Evolutionary conservation across 2,329 filamentous ascomycete species (phyloP), one percentile per base, ranked within the genome.

Genomic region (Clonostachys rhizophaga): DNA sequence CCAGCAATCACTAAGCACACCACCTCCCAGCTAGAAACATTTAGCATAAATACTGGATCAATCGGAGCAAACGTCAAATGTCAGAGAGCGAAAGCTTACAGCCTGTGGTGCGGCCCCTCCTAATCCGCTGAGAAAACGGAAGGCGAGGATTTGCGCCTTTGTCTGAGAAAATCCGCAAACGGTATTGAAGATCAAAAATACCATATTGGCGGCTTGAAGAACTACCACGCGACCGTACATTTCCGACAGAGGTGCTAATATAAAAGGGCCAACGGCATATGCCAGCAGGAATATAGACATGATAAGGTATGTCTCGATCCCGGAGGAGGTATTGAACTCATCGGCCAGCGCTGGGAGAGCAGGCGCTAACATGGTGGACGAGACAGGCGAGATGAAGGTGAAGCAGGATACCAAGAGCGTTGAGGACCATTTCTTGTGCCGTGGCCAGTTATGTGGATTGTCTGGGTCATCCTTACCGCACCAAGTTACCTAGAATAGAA

Each of bases 221-320:
- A 78, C 62, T 5, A 62, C 53, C 1, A 68, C 66, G 14, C 75
- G 69, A 10, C 75, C 75, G 49, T 73, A 74, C 52, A 76, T 61
- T 54, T 83, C 78, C 12, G 69, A 75, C 14, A 80, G 48, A 0
- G 79, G 78, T 0, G 71, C 75, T 18, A 76, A 66, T 12, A 79
- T 48, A 11, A 79, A 67, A 1, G 77, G 76, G 0, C 76, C 78
- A 24, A 79, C 64, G 11, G 73, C 75, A 42, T 76, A 76, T 45
- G 79, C 79, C 0, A 83, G 69, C 5, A 86, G 69, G 58, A 81
- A 82, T 36, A 86, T 72, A 1, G 79, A 81, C 45, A 84, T 69
- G 52, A 80, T 69, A 43, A 84, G 74, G 5, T 37, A 79, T 47
- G 57, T 72, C 40, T 71, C 60, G 30, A 77, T 64, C 5, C 56